Evolutionary conservation across 2,329 filamentous ascomycete species (phyloP), one percentile per base, ranked within the genome.

Genomic region (Fusarium azukiicola): DNA sequence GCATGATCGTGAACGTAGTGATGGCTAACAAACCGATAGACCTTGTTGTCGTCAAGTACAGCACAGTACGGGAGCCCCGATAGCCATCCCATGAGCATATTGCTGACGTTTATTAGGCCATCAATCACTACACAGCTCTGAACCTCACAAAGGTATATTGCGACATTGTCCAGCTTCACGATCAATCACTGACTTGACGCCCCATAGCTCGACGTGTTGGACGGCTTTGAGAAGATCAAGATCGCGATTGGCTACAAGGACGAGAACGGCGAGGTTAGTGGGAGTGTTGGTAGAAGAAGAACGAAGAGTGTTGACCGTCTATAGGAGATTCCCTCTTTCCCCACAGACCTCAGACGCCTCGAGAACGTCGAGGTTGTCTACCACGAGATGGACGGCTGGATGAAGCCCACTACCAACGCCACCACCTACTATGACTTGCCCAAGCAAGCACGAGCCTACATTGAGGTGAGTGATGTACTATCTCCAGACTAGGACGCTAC

Each of bases 191-290:
- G 36, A 38, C 6, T 44, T 69, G 14, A 49, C 47, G 46, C 7
- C 38, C 21, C 63, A 32, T 32, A 71, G 86, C 91, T 96, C 32
- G 94, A 96, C 81, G 91, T 96, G n/a, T 90, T 96, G 19, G 95
- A 96, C 84, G 92, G 92, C 32, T 96, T 98, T 85, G 90, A 92
- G 10, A 93, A 93, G 84, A 91, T 98, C 86, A 95, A 96, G 85
- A 61, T 76, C 17, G 69, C 61, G 17, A 92, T 95, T 13, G 93
- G 92, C 4, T 98, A 98, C 87, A 89, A 88, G 76, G 85, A 83
- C 73, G 56, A 68, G 44, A 68, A 67, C 67, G 16, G 71, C 56
- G 36, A 61, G 69, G 56, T 71, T 36, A 40, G 69, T 49, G n/a
- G 27, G 17, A 32, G 17, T 9, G 14, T 32, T 19, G 32, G 10